Conservation (phyloP, 2,329 filamentous ascomycete genomes). For the Neofusicoccum sp. region DNA sequence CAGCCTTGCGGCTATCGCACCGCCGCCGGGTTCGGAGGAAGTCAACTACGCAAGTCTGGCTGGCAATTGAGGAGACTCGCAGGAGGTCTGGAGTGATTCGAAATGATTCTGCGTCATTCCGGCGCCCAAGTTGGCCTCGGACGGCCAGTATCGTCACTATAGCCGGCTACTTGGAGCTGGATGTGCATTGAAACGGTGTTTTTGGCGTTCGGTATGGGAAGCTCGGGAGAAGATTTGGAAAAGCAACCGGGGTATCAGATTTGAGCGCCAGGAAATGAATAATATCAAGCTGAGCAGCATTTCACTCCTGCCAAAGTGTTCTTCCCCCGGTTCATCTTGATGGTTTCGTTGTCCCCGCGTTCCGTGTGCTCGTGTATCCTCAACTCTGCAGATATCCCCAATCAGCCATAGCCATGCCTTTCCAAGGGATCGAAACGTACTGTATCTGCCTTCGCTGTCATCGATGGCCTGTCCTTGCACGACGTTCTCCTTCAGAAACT, state of each 20-base stretch:
- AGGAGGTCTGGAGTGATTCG: background rate
- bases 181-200: conserved; percentile 22
- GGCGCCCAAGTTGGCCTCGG: background rate
- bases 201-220: conserved; percentile 20
- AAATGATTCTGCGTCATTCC: conserved; percentile 5
- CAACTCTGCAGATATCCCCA: conserved; percentile 58
- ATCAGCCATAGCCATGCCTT: conserved; percentile 19
- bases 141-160: conserved; percentile 26
- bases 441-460: conserved; percentile 50
- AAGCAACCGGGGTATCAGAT: conserved; percentile 14
- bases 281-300: conserved; percentile 35
- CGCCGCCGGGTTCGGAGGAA: conserved; percentile 78
- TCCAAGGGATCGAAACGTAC: conserved; percentile 47
- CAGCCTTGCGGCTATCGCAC: conserved; percentile 57
- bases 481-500: conserved; percentile 76
- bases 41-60: conserved; percentile 82
- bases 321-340: conserved; percentile 63
- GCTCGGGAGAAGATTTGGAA: background rate
- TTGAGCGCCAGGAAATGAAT: background rate
- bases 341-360: conserved; percentile 86
- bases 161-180: background rate
- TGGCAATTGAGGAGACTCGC: conserved; percentile 61
- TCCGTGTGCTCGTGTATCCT: conserved; percentile 90
- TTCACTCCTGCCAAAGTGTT: conserved; percentile 34
- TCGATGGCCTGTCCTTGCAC: conserved; percentile 67